Conservation (phyloP, 78 protist genomes). For the Dictyostelium discoideum region dicty_2.7 NC_007090.3:2556001-2556500, state of each 20-base stretch:
- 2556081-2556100: slow-evolving; percentile 14
- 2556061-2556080: background rate
- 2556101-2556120: slow-evolving; percentile 57
- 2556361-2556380: slow-evolving; percentile 88
- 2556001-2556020: too few species aligned
- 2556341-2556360: slow-evolving; percentile 83
- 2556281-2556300: slow-evolving; percentile 76
- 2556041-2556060: background rate
- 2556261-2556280: slow-evolving; percentile 72
- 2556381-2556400: slow-evolving; percentile 84
- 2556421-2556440: slow-evolving; percentile 78
- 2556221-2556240: slow-evolving; percentile 81
- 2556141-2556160: slow-evolving; percentile 16
- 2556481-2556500: background rate
- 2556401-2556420: slow-evolving; percentile 78
- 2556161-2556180: slow-evolving; percentile 85
- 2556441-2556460: slow-evolving; percentile 11
- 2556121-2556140: slow-evolving; percentile 55
- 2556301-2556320: slow-evolving; percentile 89
- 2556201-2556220: slow-evolving; percentile 38
- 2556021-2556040: background rate
- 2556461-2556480: too few species aligned
- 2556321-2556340: slow-evolving; percentile 88
- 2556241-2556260: slow-evolving; percentile 26
- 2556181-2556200: slow-evolving; percentile 82